Percentiles rank a stretch among this genome's conserved stretches.
Evolutionary conservation across 2,329 filamentous ascomycete genomes (phyloP).

Genomic region (Penicillium thymicola): DNA sequence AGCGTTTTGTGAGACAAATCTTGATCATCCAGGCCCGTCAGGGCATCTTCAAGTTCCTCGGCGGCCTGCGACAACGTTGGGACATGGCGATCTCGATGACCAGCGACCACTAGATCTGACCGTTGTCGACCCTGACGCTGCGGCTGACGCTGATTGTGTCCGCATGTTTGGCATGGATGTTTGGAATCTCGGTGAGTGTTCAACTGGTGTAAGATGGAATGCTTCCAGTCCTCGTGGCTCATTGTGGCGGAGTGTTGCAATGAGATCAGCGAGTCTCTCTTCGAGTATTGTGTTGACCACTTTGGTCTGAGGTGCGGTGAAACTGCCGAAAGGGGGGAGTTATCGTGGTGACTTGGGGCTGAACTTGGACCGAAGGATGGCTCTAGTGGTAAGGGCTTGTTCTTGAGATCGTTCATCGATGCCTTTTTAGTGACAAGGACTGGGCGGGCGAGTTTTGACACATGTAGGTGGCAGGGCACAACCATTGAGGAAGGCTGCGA

Average conservation of each 20-base stretch:
- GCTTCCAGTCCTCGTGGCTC: not conserved
- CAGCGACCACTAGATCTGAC: not conserved
- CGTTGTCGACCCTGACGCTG: constrained; percentile 8
- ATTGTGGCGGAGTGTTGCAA: not conserved
- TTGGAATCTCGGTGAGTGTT: not conserved
- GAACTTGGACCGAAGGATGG: constrained; percentile 33
- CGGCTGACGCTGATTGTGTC: not conserved
- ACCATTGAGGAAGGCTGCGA: not conserved
- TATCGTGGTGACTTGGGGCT: constrained; percentile 23
- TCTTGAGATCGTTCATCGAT: constrained; percentile 30
- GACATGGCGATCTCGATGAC: constrained; percentile 10
- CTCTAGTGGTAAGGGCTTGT: constrained; percentile 42
- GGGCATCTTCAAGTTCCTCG: constrained; percentile 29
- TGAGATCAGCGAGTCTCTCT: not conserved
- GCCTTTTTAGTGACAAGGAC: constrained; percentile 16
- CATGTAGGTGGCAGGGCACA: not conserved
- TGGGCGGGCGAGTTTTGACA: not conserved
- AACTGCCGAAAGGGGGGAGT: not conserved
- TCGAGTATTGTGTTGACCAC: not conserved
- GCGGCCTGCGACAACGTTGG: constrained; percentile 34
- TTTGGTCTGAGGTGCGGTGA: not conserved
- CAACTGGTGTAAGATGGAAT: not conserved
- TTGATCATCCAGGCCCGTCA: constrained; percentile 7
- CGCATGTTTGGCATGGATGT: not conserved
- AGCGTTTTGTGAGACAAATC: constrained; percentile 9